Percentiles rank a stretch among this genome's conserved stretches.
Conservation (phyloP, 257 asterid species). For the Galeopsis tetrahit region DNA sequence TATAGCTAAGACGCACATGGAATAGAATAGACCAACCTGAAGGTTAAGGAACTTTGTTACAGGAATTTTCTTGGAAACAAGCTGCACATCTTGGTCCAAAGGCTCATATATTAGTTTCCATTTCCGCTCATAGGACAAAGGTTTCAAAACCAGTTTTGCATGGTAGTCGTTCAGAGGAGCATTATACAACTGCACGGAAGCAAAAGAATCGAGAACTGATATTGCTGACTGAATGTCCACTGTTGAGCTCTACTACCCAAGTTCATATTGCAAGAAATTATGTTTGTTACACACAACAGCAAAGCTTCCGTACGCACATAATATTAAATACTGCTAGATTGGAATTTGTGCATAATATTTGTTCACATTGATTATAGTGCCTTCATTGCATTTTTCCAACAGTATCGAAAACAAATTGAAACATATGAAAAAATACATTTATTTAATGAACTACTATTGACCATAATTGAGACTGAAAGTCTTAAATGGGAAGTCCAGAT, state of each 20-base stretch:
- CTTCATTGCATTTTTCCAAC: neutral
- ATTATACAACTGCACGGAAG: constrained; percentile 66
- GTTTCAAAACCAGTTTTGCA: constrained; percentile 90
- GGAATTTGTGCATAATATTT: neutral
- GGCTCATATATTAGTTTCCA: constrained; percentile 96
- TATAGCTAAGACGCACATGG: constrained; percentile 10
- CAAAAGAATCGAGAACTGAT: constrained; percentile 23
- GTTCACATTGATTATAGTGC: neutral
- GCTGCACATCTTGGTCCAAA: constrained; percentile 79
- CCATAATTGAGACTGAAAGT: neutral
- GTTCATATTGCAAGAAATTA: neutral
- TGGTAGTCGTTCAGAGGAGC: constrained; percentile 87
- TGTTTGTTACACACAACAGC: neutral
- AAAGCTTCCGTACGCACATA: neutral
- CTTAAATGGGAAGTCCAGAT: neutral
- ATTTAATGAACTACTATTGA: neutral
- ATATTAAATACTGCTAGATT: neutral
- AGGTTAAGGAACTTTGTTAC: constrained; percentile 84
- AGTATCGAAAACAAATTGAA: neutral
- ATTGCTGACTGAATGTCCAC: constrained; percentile 4
- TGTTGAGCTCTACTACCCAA: constrained; percentile 2
- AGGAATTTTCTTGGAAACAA: constrained; percentile 92
- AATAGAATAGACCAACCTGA: constrained; percentile 61
- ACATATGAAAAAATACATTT: neutral
- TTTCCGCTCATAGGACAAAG: constrained; percentile 75